Evolutionary conservation across 139 green algal species (phyloP), one percentile per base, ranked within the genome.

Genomic region (Chlamydomonas applanata): DNA sequence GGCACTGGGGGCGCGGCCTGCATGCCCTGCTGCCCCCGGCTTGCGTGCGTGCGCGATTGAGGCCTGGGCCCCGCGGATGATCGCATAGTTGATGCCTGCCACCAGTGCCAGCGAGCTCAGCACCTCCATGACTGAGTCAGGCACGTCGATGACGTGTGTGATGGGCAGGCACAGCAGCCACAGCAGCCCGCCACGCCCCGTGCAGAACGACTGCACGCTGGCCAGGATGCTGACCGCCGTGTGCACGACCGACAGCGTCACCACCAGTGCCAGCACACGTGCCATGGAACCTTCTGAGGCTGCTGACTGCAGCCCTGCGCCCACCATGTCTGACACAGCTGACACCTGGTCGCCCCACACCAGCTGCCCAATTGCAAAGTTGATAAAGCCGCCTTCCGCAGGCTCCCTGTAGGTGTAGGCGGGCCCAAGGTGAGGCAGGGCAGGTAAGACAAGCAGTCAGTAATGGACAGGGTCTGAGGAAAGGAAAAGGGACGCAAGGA

Each of bases 61-160:
- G 1, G 35, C n/a, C 25, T 75, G 30, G 0, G 65, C 36, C 17
- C 25, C 59, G 1, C 49, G 30, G 9, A 83, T 79, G 33, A 83
- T 36, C 0, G 49, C 67, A 19, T 33, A 79, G 71, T 85, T 85
- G 65, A 81, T 69, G 24, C 19, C 59, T 5, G 74, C 70, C 40
- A 85, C 74, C 4, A 85, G 71, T 35, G 66, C 64, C 46, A 85
- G 64, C 4, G 79, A 68, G 20, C 61, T 33, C 45, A 85, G 64
- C 44, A 85, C 79, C 74, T 85, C 74, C 13, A 13, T n/a, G 7
- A 75, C 70, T 22, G 63, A 74, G 74, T 81, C 74, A 1, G 79
- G 79, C 32, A 85, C 4, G 44, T 85, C 74, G n/a, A 85, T 19
- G 19, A 81, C 3, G 63, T 73, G 65, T 27, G 32, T 62, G 36